Evolutionary conservation across 768 basidiomycete species (phyloP).

Genomic region (Dictyophora rubrovolvata): DNA sequence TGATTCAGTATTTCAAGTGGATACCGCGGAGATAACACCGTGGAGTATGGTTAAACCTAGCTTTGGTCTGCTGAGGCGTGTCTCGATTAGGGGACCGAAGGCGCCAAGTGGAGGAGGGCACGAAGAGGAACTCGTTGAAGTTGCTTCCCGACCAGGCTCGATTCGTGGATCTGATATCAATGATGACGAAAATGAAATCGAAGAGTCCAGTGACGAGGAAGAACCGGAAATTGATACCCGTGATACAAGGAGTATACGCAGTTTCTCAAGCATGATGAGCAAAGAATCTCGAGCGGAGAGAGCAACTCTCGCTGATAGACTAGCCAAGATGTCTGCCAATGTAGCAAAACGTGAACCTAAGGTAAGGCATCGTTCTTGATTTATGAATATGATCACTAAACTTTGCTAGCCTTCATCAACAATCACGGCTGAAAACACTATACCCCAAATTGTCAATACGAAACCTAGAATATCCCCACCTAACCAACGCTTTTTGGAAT

Average conservation of each 20-base stretch:
- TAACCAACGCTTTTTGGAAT: conserved; percentile 59
- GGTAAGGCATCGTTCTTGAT: conserved; percentile 6
- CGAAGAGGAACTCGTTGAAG: conserved; percentile 43
- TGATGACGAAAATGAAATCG: conserved; percentile 18
- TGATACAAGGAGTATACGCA: conserved; percentile 72
- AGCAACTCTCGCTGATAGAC: conserved; percentile 70
- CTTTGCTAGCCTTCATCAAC: conserved; percentile 25
- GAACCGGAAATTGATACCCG: conserved; percentile 25
- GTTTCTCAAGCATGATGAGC: conserved; percentile 82
- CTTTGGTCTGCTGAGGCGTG: conserved; percentile 62
- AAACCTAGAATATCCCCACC: conserved; percentile 46
- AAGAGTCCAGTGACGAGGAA: conserved; percentile 12
- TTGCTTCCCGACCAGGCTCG: conserved; percentile 42
- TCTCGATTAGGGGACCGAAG: conserved; percentile 37
- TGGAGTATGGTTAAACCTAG: conserved; percentile 38
- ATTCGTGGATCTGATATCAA: conserved; percentile 24
- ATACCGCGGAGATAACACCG: conserved; percentile 25
- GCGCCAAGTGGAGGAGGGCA: conserved; percentile 14
- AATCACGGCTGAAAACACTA: conserved; percentile 12
- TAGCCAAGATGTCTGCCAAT: conserved; percentile 61
- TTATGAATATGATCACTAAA: conserved; percentile 14
- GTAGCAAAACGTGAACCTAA: conserved; percentile 1
- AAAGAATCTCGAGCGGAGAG: conserved; percentile 33
- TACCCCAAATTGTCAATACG: conserved; percentile 21
- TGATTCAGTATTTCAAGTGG: conserved; percentile 16